A percentile compares a stretch with the other conserved stretches of the same genome.
These are phyloP conservation scores for Trichoderma sp. DNA, from an alignment of 2,329 filamentous ascomycete genomes.

Conservation along the genomic window DNA sequence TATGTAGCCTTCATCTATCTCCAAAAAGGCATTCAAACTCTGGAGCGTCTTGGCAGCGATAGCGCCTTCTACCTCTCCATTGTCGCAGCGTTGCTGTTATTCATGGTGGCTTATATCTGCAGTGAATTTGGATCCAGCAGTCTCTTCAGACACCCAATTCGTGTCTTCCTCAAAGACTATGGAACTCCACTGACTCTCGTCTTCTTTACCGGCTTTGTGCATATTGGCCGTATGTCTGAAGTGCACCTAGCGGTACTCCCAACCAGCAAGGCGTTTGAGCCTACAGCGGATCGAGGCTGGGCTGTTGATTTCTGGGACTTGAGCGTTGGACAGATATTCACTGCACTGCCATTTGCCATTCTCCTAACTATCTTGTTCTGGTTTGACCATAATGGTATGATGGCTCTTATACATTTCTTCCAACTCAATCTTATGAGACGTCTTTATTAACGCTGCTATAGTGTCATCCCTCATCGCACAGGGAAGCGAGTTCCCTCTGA, in stretches of 20 bases:
- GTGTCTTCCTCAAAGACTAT: conserved; percentile 87
- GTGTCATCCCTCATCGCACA: conserved; percentile 83
- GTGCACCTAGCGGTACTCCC: conserved; percentile 73
- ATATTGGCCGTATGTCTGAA: conserved; percentile 78
- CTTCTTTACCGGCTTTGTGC: conserved; percentile 89
- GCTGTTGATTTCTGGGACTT: conserved; percentile 83
- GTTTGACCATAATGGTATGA: conserved; percentile 81
- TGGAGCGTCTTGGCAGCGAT: conserved; percentile 71
- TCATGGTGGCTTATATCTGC: conserved; percentile 75
- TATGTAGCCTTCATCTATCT: conserved; percentile 92
- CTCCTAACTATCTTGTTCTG: conserved; percentile 84
- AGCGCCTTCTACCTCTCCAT: conserved; percentile 79
- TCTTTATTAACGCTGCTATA: conserved; percentile 38
- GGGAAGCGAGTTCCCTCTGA: conserved; percentile 79
- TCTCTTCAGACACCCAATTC: conserved; percentile 73
- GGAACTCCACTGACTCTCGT: conserved; percentile 80
- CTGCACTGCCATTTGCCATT: conserved; percentile 84
- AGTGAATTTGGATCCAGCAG: conserved; percentile 71
- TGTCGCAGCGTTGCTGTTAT: conserved; percentile 74
- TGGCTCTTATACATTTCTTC: background rate
- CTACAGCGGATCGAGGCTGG: conserved; percentile 74
- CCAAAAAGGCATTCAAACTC: conserved; percentile 86
- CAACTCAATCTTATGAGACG: background rate
- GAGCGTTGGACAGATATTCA: conserved; percentile 71
- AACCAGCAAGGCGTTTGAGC: conserved; percentile 76